Evolutionary conservation across 2,329 filamentous ascomycete genomes (phyloP).

Genomic region (Aspergillus tamarii): DNA sequence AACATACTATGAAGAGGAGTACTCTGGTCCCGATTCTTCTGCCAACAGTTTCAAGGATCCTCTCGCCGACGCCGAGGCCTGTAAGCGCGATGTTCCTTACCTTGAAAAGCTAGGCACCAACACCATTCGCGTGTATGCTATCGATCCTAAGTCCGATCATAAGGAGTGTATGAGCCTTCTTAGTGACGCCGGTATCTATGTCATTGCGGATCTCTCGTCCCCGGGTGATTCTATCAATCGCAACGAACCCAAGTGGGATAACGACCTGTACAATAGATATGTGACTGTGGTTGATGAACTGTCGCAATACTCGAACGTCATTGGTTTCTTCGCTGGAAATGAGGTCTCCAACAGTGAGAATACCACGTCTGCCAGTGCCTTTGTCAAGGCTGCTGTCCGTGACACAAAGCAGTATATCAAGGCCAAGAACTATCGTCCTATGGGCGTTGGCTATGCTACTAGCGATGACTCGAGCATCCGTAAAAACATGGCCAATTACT

Average conservation of each 20-base stretch:
- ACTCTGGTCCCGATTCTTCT: constrained; percentile 55
- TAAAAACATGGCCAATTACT: constrained; percentile 80
- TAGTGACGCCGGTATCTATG: constrained; percentile 83
- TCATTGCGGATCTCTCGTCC: constrained; percentile 85
- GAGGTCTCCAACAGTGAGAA: constrained; percentile 86
- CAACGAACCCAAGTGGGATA: constrained; percentile 75
- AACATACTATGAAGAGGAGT: constrained; percentile 58
- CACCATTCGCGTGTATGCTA: constrained; percentile 88
- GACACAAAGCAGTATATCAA: constrained; percentile 94
- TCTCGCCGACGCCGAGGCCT: constrained; percentile 69
- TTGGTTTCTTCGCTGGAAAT: constrained; percentile 97
- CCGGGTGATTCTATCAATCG: constrained; percentile 83
- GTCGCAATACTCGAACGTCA: constrained; percentile 78
- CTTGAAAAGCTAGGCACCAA: constrained; percentile 80
- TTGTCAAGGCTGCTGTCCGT: constrained; percentile 93
- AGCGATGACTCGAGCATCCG: constrained; percentile 87
- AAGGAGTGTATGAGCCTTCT: constrained; percentile 80
- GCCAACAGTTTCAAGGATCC: constrained; percentile 73
- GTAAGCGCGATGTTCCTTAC: constrained; percentile 81
- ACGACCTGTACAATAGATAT: constrained; percentile 76
- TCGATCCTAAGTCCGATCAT: constrained; percentile 79
- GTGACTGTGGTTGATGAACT: constrained; percentile 78
- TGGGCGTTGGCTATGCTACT: constrained; percentile 93
- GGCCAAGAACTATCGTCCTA: constrained; percentile 69
- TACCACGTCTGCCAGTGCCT: constrained; percentile 88